Evolutionary conservation across 2,329 filamentous ascomycete genomes (phyloP).

Genomic region (Alternaria infectoria): DNA sequence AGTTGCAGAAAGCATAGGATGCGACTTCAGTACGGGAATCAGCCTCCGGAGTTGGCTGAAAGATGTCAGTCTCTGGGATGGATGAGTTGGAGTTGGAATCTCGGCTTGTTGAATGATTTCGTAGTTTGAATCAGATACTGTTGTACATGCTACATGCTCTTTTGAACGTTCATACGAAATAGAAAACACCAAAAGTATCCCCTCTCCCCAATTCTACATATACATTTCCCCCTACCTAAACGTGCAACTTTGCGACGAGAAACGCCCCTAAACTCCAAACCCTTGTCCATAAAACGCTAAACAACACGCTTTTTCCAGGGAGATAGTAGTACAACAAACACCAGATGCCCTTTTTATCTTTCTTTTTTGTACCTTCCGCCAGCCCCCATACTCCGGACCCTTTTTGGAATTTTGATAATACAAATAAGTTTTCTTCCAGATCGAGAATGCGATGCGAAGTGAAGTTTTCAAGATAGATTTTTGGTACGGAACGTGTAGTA

Average conservation of each 20-base stretch:
- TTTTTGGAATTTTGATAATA: background rate
- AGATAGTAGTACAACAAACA: background rate
- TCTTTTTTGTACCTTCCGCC: background rate
- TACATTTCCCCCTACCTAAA: background rate
- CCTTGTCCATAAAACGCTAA: background rate
- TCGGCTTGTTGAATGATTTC: background rate
- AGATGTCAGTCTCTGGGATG: background rate
- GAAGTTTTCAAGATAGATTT: accelerated
- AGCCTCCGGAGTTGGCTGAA: background rate
- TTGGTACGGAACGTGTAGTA: background rate
- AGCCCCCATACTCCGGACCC: background rate
- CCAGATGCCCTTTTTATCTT: accelerated
- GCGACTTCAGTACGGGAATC: background rate
- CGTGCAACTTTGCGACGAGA: background rate
- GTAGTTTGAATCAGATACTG: background rate
- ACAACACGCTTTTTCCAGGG: background rate
- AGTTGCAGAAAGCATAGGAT: slow-evolving; percentile 46
- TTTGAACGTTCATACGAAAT: accelerated
- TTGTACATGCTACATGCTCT: background rate
- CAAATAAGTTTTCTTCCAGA: background rate
- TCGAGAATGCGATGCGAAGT: background rate
- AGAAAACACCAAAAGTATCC: background rate
- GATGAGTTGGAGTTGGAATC: background rate
- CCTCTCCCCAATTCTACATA: background rate
- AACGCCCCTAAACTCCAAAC: background rate